Percentiles rank a stretch among this genome's conserved stretches.
These are phyloP conservation scores for Penicillium macrosclerotiorum DNA, from an alignment of 495 filamentous ascomycete species.

Conservation along the genomic window DNA sequence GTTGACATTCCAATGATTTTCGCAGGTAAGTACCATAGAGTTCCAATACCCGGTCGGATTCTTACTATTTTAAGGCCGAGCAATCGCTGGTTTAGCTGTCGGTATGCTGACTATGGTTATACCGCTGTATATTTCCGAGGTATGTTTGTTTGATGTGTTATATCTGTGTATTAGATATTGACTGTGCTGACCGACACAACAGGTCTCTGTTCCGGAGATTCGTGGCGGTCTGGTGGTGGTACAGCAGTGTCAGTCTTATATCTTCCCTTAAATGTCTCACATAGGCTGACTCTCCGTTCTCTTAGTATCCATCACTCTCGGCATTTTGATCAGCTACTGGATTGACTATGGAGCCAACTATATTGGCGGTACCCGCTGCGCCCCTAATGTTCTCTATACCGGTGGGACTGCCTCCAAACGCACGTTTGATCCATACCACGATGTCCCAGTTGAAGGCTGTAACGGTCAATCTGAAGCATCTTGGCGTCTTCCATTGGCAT, in stretches of 20 bases:
- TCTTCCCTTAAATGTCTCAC: not conserved
- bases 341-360: constrained; percentile 62
- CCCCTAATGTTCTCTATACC: constrained; percentile 54
- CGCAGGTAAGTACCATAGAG: constrained; percentile 42
- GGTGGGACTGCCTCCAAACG: constrained; percentile 56
- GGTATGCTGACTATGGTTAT: constrained; percentile 44
- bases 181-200: not conserved
- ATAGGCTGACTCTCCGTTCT: too few relatives aligned
- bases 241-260: constrained; percentile 57
- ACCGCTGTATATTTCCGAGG: constrained; percentile 40
- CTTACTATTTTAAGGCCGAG: constrained; percentile 52
- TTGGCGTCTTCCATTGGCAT: constrained; percentile 65
- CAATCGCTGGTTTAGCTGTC: constrained; percentile 58
- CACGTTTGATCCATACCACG: constrained; percentile 42
- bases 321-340: constrained; percentile 84
- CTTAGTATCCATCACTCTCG: constrained; percentile 70
- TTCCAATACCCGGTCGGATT: not conserved
- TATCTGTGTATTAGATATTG: not conserved
- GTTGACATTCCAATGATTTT: constrained; percentile 63
- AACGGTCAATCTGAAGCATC: constrained; percentile 61
- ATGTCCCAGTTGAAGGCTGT: constrained; percentile 40
- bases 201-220: constrained; percentile 54
- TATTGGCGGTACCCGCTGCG: constrained; percentile 40
- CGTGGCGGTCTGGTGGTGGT: constrained; percentile 72
- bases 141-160: not conserved